A percentile compares a stretch with the other conserved stretches of the same genome.
Evolutionary conservation across 177 flowering plant genomes (phyloP).

Genomic region (Vitis hybrid): DNA sequence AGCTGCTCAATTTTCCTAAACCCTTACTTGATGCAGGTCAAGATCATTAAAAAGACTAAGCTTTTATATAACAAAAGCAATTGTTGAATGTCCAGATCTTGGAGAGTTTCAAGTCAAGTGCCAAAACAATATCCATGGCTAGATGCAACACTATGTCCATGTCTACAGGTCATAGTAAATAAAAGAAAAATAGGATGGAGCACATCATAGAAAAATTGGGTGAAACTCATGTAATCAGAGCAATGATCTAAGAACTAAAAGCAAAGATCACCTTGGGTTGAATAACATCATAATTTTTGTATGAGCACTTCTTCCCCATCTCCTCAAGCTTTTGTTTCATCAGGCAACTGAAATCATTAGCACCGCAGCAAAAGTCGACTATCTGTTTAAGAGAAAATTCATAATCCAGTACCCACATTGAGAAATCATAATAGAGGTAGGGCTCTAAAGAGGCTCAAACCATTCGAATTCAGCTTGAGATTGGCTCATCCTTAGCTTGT

Average conservation of each 20-base stretch:
- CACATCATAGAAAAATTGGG: not conserved
- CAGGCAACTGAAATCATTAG: constrained; percentile 73
- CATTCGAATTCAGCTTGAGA: too few relatives aligned
- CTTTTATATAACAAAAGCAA: too few relatives aligned
- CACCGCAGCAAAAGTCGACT: constrained; percentile 82
- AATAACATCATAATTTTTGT: constrained; percentile 69
- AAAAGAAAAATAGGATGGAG: too few relatives aligned
- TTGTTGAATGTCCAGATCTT: too few relatives aligned
- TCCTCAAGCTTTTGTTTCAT: constrained; percentile 69
- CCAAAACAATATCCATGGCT: too few relatives aligned
- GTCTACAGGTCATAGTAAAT: too few relatives aligned
- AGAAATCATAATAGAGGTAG: not conserved
- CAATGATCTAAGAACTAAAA: not conserved
- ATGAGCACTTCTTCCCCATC: constrained; percentile 62
- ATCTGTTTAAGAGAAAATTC: constrained; percentile 37
- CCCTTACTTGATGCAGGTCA: too few relatives aligned
- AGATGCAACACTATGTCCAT: too few relatives aligned
- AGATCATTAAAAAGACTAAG: too few relatives aligned
- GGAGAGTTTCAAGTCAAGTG: too few relatives aligned
- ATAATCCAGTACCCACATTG: not conserved
- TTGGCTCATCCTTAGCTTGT: not conserved
- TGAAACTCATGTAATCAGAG: not conserved
- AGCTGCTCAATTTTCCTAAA: too few relatives aligned
- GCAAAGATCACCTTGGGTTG: constrained; percentile 59
- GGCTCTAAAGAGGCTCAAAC: too few relatives aligned